Evolutionary conservation across 2,329 filamentous ascomycete species (phyloP), one percentile per base, ranked within the genome.

Genomic region (Biscogniauxia marginata): DNA sequence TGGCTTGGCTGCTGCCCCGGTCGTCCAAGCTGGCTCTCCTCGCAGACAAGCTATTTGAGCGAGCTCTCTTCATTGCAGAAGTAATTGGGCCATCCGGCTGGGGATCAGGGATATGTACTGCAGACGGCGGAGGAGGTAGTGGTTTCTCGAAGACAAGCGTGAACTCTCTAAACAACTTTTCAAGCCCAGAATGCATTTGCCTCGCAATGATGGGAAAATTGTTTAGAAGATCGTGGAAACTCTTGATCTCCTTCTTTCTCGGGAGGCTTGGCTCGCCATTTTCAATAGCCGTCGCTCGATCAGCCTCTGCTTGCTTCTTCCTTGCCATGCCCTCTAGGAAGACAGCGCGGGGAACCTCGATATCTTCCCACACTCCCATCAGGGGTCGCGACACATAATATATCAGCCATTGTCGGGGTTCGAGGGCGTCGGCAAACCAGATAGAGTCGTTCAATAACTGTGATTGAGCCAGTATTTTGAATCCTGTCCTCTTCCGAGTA

Each of bases 371-470:
- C 1, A 84, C 82, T 21, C 95, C 95, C 19, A 97, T 84, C 51
- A 99, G 77, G 1, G 95, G 95, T 51, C 85, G 87, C 22, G 93
- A 95, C 61, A 99, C 96, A 74, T 93, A 97, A 81, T 98, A 98
- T 58, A 99, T 83, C 46, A 99, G 85, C 92, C 95, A 99, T 81
- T 93, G 91, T 65, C 92, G 88, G 13, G 91, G 88, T 66, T 98
- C 93, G 66, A 90, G 84, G n/a, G 85, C 86, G 67, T 97, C 91
- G 49, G 91, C 88, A 68, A 96, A 96, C 83, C 91, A 98, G 43
- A 96, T 83, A 39, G 84, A 80, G 73, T 99, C 96, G 69, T 84
- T 84, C 55, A 97, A 79, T 30, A 98, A 78, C 70, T 95, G 92
- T 25, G 93, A 91, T 71, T 98, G 95, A 62, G 91, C 92, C 60